Conservation (phyloP, 192 early-diverging fungal species). For the Coemansia reversa region DNA sequence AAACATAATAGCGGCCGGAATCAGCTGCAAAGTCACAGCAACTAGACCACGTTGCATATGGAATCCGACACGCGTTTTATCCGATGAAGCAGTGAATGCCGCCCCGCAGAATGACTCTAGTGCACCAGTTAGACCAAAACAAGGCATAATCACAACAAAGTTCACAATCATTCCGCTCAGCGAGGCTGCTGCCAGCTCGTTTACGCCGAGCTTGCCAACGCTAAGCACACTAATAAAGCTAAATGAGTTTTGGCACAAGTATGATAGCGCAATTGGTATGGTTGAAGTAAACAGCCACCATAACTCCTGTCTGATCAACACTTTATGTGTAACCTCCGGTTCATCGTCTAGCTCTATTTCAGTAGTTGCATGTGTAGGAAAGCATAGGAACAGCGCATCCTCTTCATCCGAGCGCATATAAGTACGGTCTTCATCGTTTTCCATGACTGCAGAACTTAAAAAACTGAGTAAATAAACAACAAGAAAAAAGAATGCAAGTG, state of each 20-base stretch:
- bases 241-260: slow-evolving; percentile 65
- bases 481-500: no score
- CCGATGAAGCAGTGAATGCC: slow-evolving; percentile 41
- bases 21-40: slow-evolving; percentile 43
- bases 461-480: no score
- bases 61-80: slow-evolving; percentile 48
- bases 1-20: slow-evolving; percentile 27
- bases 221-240: slow-evolving; percentile 64
- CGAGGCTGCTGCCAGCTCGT: slow-evolving; percentile 68
- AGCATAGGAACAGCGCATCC: slow-evolving; percentile 15
- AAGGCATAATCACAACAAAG: slow-evolving; percentile 66
- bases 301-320: slow-evolving; percentile 33
- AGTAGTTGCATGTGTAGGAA: slow-evolving; percentile 21
- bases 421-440: neutral
- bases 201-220: slow-evolving; percentile 62
- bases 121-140: slow-evolving; percentile 62
- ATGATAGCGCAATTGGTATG: slow-evolving; percentile 60
- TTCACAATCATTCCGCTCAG: slow-evolving; percentile 68
- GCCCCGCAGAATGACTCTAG: slow-evolving; percentile 46
- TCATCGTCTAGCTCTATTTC: slow-evolving; percentile 25
- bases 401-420: neutral
- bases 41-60: slow-evolving; percentile 43
- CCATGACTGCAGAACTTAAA: neutral
- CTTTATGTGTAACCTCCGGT: slow-evolving; percentile 12
- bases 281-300: slow-evolving; percentile 41